Evolutionary conservation across 805 yeast species (phyloP).

Genomic region (Myxozyma neglecta): DNA sequence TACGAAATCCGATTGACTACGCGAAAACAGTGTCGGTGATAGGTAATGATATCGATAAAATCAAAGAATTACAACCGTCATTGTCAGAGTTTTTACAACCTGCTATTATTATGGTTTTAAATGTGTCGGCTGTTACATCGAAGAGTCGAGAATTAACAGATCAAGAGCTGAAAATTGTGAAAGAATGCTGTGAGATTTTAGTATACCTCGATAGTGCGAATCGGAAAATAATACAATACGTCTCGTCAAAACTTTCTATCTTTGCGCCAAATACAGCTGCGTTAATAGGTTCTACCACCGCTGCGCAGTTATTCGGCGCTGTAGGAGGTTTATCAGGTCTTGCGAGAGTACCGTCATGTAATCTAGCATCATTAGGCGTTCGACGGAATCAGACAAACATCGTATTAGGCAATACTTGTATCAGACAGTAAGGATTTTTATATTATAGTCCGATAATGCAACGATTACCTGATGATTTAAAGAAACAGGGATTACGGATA

Average conservation of each 20-base stretch:
- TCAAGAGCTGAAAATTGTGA: slow-evolving; percentile 44
- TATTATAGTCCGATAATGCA: slow-evolving; percentile 62
- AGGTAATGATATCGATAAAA: slow-evolving; percentile 48
- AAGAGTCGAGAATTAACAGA: slow-evolving; percentile 40
- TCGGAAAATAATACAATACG: slow-evolving; percentile 50
- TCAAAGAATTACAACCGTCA: slow-evolving; percentile 38
- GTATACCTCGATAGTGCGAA: slow-evolving; percentile 49
- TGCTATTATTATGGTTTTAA: slow-evolving; percentile 68
- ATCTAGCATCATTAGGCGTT: slow-evolving; percentile 74
- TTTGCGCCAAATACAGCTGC: slow-evolving; percentile 81
- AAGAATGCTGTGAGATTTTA: slow-evolving; percentile 51
- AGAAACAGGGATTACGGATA: slow-evolving; percentile 73
- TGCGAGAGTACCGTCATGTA: slow-evolving; percentile 76
- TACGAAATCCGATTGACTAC: slow-evolving; percentile 63
- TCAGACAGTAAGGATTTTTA: slow-evolving; percentile 68
- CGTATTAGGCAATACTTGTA: slow-evolving; percentile 48
- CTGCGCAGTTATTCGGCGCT: slow-evolving; percentile 69
- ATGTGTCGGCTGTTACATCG: slow-evolving; percentile 67
- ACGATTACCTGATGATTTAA: slow-evolving; percentile 55
- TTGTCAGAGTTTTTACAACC: slow-evolving; percentile 50
- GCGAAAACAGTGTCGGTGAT: slow-evolving; percentile 53
- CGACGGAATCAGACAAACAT: slow-evolving; percentile 43
- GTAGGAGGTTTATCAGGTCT: slow-evolving; percentile 69
- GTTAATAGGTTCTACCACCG: slow-evolving; percentile 67
- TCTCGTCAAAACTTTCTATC: slow-evolving; percentile 54